Conservation (phyloP, 2,329 filamentous ascomycete genomes). For the Trichothecium roseum region DNA sequence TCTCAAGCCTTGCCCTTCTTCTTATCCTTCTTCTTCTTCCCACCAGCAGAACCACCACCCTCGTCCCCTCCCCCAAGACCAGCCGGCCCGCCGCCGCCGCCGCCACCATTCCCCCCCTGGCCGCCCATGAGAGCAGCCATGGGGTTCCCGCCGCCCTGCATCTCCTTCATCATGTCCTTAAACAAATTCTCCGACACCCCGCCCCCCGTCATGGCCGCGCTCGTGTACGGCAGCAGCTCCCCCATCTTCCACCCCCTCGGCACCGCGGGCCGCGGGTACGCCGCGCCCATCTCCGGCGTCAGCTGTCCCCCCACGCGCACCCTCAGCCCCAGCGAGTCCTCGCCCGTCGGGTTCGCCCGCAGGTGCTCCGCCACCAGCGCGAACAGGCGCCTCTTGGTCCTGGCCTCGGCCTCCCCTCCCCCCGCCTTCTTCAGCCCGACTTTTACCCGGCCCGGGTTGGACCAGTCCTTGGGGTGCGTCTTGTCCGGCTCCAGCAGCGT, state of each 20-base stretch:
- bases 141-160: constrained; percentile 46
- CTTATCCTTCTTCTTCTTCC: constrained; percentile 39
- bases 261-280: constrained; percentile 61
- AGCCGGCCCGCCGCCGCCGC: constrained; percentile 11
- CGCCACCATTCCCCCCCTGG: constrained; percentile 17
- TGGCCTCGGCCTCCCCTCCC: constrained; percentile 33
- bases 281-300: constrained; percentile 47
- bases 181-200: constrained; percentile 91
- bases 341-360: constrained; percentile 65
- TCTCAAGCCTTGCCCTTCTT: constrained; percentile 31
- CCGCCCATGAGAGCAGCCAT: constrained; percentile 33
- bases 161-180: constrained; percentile 94
- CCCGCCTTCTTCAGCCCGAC: constrained; percentile 54
- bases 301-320: constrained; percentile 66
- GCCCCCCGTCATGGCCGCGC: constrained; percentile 80
- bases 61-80: constrained; percentile 14
- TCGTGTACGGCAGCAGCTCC: constrained; percentile 75
- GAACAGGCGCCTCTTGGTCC: constrained; percentile 81
- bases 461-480: constrained; percentile 93
- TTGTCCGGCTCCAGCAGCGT: constrained; percentile 85
- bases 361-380: constrained; percentile 70
- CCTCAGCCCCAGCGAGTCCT: constrained; percentile 54
- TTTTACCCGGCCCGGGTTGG: constrained; percentile 84
- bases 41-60: constrained; percentile 10
- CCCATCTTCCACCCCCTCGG: constrained; percentile 89